These are phyloP conservation scores for Xylaria sp. DNA, from an alignment of 2,329 filamentous ascomycete genomes.

Conservation along the genomic window DNA sequence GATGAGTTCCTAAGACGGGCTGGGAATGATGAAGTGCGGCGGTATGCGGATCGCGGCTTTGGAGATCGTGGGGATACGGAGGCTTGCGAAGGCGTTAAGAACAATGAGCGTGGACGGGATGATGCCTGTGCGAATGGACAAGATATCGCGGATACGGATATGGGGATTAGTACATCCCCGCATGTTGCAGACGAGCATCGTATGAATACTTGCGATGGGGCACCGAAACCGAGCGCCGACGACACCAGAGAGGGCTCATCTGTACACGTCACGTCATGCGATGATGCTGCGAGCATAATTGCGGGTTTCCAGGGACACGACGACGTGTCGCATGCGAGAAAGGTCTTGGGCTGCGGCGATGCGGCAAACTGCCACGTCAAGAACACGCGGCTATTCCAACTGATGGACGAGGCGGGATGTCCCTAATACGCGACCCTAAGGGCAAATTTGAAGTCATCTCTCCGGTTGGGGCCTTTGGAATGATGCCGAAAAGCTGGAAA, in stretches of 20 bases:
- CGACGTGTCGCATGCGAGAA: slow-evolving; percentile 35
- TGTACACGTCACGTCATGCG: slow-evolving; percentile 43
- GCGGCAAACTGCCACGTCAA: slow-evolving; percentile 44
- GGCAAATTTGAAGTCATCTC: background rate
- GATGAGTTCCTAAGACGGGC: slow-evolving; percentile 49
- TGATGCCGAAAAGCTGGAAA: background rate
- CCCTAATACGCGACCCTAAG: background rate
- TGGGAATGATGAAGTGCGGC: slow-evolving; percentile 41
- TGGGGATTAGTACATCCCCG: background rate
- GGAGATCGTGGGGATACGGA: background rate
- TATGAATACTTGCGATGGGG: slow-evolving; percentile 2
- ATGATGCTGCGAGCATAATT: slow-evolving; percentile 46
- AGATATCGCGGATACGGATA: background rate
- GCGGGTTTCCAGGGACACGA: slow-evolving; percentile 42
- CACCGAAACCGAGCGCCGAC: background rate
- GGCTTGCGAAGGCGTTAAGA: background rate
- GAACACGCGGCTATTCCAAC: slow-evolving; percentile 47
- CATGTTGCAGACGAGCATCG: background rate
- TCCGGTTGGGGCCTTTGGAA: background rate
- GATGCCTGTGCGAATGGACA: no score
- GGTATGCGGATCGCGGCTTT: background rate
- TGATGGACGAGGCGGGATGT: slow-evolving; percentile 44
- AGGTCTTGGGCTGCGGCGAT: slow-evolving; percentile 40
- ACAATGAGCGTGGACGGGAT: no score
- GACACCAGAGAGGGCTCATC: background rate